Base-by-base conservation (phyloP, 164 flowering plant species). In the Hamamelis virginiana region DNA sequence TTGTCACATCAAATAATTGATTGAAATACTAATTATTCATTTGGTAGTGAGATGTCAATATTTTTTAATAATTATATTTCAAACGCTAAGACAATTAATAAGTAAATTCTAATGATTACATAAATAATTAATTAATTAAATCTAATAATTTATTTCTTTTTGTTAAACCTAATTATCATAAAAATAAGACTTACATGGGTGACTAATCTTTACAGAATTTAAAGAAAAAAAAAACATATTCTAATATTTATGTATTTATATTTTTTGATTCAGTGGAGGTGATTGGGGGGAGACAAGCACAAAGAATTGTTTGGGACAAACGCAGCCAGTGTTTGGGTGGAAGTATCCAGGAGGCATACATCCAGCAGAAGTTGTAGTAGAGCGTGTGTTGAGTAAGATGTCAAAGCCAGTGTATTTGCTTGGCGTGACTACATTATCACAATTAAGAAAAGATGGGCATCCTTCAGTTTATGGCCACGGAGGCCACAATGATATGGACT, bases 401-500 rank as follows among this genome's bases (percentile, higher is more conserved):
- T 9, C 28, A 9, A 69, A 71, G 55, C 75, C 75, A 14, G 85
- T 76, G 15, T 23, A 59, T 26, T 73, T 84, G 75, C 75, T 84
- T 0, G 56, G 78, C 0, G 68, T 84, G 11, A 84, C 84, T 2
- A 27, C 48, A 0, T 41, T 84, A 8, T 84, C 88, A 0, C 81
- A 76, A 58, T 68, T 80, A 1, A 75, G 88, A 48, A 77, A 63
- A 16, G 88, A 84, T 59, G 88, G 81, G 0, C 88, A 84, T 33
- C 88, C 88, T 0, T 74, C 84, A 0, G 43, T 46, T 13, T 80
- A 78, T 15, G 86, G 82, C 10, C 21, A 11, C 11, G 74, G 78
- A 8, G 78, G 81, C 0, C 87, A 60, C 55, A 13, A 61, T 3
- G 69, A 12, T 26, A 51, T 47, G 64, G 88, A 84, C 56, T 84